Evolutionary conservation across 2,329 filamentous ascomycete genomes (phyloP), one percentile per base, ranked within the genome.

Genomic region (Alternaria sp.): DNA sequence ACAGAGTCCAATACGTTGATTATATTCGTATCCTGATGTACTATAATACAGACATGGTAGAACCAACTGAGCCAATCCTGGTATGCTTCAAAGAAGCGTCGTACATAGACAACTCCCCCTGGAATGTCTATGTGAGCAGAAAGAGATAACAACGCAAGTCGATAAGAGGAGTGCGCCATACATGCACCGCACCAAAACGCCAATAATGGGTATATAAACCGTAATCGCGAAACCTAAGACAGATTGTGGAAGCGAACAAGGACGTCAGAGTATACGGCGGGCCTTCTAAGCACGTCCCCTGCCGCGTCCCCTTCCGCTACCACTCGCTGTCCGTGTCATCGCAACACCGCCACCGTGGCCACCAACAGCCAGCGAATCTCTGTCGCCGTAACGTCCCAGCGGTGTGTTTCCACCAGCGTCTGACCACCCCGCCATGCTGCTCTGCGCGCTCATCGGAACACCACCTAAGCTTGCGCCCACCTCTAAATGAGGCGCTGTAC

Each of bases 381-480:
- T 58, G 38, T 79, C 79, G 0, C 72, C 77, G 49, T 70, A 69
- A 36, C 78, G 62, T 36, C 75, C 76, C 63, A 80, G 60, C 0
- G 78, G 73, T 40, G 77, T 78, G 27, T 76, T 77, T 2, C 69
- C 78, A 11, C 75, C 77, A 3, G 66, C 66, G 54, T 78, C 77
- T 32, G 74, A 78, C 45, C 74, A 77, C 0, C 76, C 78, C 3
- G 70, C 76, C 66, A 74, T 72, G 32, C 70, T 75, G 45, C 75
- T 80, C 68, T 80, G 77, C 14, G 73, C 73, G 41, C 79, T 80
- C 79, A 80, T 81, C 1, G 78, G 72, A 16, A 79, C 74, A 27
- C 77, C 77, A 5, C 78, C 75, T 16, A 77, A 57, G 1, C 60
- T 64, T 22, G 49, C 50, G 2, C 72, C 72, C 14, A 77, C 70